Conservation (phyloP, 768 basidiomycete genomes). For the Fomitopsis serialis region DNA sequence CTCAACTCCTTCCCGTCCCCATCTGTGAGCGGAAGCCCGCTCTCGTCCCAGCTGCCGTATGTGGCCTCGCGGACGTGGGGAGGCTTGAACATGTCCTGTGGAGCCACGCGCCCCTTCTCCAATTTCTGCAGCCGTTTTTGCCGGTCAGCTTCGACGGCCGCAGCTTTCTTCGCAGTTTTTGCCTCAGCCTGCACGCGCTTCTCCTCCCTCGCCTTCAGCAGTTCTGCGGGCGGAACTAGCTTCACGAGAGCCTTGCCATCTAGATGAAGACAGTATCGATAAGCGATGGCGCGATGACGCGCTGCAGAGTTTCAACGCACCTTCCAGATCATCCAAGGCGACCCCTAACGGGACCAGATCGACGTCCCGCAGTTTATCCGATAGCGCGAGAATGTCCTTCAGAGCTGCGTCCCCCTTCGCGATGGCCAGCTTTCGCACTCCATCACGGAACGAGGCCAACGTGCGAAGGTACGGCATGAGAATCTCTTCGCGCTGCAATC, state of each 20-base stretch:
- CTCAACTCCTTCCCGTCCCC: conserved; percentile 78
- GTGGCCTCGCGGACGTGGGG: conserved; percentile 66
- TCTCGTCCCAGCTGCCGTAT: conserved; percentile 83
- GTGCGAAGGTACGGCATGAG: conserved; percentile 86
- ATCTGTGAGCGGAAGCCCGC: conserved; percentile 83
- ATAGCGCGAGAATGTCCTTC: conserved; percentile 79
- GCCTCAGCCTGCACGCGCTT: conserved; percentile 72
- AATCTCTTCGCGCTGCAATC: conserved; percentile 67
- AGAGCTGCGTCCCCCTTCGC: conserved; percentile 56
- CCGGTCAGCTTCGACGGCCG: conserved; percentile 54
- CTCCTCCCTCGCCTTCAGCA: conserved; percentile 84
- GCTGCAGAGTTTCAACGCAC: conserved; percentile 30
- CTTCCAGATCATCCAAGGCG: conserved; percentile 95
- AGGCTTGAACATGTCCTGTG: conserved; percentile 78
- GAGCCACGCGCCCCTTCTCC: conserved; percentile 77
- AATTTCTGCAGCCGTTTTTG: conserved; percentile 70
- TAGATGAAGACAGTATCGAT: conserved; percentile 22
- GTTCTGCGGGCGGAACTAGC: conserved; percentile 74
- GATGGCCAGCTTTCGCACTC: conserved; percentile 79
- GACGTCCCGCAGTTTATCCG: conserved; percentile 83
- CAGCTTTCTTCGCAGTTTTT: conserved; percentile 78
- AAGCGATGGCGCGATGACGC: neutral
- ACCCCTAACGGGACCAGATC: conserved; percentile 94
- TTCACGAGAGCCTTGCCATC: conserved; percentile 96
- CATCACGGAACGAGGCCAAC: conserved; percentile 88